A percentile compares a stretch with the other conserved stretches of the same genome.
Evolutionary conservation across 768 basidiomycete genomes (phyloP).

Genomic region (Kwoniella europaea): DNA sequence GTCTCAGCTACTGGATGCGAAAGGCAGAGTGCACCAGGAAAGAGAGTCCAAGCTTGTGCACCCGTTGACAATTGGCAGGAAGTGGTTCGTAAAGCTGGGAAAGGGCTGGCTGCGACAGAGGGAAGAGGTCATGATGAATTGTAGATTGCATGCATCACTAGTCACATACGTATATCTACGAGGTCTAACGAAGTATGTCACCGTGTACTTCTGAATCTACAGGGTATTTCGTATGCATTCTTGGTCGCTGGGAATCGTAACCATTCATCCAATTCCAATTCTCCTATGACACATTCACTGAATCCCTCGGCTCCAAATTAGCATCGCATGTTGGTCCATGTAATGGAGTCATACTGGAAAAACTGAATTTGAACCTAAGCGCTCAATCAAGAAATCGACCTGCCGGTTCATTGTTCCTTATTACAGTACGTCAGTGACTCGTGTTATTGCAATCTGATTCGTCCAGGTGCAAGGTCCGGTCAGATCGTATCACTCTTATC

Average conservation of each 20-base stretch:
- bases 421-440: background rate
- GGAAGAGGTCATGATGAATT: slow-evolving; percentile 28
- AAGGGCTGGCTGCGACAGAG: slow-evolving; percentile 22
- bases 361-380: too few relatives aligned
- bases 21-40: slow-evolving; percentile 21
- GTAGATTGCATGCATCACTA: slow-evolving; percentile 5
- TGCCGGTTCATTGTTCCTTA: too few relatives aligned
- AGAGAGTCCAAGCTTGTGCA: slow-evolving; percentile 29
- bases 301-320: too few relatives aligned
- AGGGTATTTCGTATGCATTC: too few relatives aligned
- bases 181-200: too few relatives aligned
- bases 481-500: background rate
- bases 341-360: too few relatives aligned
- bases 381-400: too few relatives aligned
- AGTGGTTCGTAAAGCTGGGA: slow-evolving; percentile 31
- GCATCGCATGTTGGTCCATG: too few relatives aligned
- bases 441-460: background rate
- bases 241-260: too few relatives aligned
- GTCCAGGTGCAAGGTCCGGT: background rate
- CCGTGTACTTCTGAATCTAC: too few relatives aligned
- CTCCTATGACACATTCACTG: too few relatives aligned
- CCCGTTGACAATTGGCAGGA: slow-evolving; percentile 31
- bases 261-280: too few relatives aligned
- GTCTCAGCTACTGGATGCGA: slow-evolving; percentile 32
- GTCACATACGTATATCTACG: background rate